A percentile compares a stretch with the other conserved stretches of the same genome.
Conservation (phyloP, 352 stramenopile species). For the Globisporangium radiosum region DNA sequence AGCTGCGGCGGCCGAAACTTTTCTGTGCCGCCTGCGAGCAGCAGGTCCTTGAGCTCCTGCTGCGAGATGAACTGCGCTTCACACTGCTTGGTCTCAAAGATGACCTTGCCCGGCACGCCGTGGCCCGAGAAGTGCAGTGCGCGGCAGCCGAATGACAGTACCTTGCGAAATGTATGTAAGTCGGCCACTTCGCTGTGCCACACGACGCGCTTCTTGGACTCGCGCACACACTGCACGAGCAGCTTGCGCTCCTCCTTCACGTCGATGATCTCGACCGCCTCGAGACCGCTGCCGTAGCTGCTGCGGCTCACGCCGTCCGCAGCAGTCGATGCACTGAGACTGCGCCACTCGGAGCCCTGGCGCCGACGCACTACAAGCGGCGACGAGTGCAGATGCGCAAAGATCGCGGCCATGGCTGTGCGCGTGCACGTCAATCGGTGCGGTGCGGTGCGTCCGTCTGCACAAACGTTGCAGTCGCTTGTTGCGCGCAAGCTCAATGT, state of each 20-base stretch:
- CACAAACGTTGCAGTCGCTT: too few relatives aligned
- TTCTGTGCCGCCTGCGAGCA: slow-evolving; percentile 59
- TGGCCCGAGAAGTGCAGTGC: slow-evolving; percentile 79
- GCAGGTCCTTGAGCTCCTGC: slow-evolving; percentile 64
- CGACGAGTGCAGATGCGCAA: slow-evolving; percentile 81
- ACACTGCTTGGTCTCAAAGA: slow-evolving; percentile 76
- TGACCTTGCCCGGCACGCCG: slow-evolving; percentile 65
- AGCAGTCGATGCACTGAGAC: slow-evolving; percentile 23
- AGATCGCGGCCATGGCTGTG: slow-evolving; percentile 29
- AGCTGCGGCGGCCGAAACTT: slow-evolving; percentile 7
- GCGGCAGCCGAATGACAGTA: slow-evolving; percentile 69
- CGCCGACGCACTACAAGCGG: slow-evolving; percentile 68
- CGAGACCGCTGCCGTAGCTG: slow-evolving; percentile 33
- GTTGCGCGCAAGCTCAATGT: too few relatives aligned
- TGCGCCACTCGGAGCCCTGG: slow-evolving; percentile 54
- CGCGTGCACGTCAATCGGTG: not conserved
- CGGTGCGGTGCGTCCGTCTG: too few relatives aligned
- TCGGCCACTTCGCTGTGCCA: slow-evolving; percentile 80
- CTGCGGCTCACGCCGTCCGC: not conserved
- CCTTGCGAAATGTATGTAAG: slow-evolving; percentile 75
- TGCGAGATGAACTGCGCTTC: slow-evolving; percentile 82
- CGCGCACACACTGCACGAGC: slow-evolving; percentile 64
- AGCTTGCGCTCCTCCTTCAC: slow-evolving; percentile 71
- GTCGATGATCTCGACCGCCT: slow-evolving; percentile 83
- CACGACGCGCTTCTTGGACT: slow-evolving; percentile 51